Evolutionary conservation across 1,284 basidiomycete species (phyloP).

Genomic region (Phellopilus nigrolimitatus): DNA sequence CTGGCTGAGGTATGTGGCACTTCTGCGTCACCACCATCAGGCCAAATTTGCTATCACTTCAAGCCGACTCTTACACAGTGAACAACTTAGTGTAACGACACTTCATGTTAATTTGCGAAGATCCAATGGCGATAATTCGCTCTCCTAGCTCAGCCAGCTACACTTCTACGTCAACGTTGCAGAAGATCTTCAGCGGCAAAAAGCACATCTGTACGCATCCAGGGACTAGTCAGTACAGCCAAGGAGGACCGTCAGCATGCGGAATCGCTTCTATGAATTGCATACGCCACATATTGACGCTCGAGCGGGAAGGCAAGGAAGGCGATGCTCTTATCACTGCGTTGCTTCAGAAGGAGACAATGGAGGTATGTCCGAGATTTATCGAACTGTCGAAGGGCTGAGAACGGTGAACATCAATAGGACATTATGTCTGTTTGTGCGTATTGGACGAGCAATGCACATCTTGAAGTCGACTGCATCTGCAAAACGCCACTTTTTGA

Average conservation of each 20-base stretch:
- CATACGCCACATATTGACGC: constrained; percentile 42
- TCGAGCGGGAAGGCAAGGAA: constrained; percentile 29
- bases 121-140: too few relatives aligned
- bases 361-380: constrained; percentile 34
- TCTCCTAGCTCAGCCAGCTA: background rate
- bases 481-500: constrained; percentile 31
- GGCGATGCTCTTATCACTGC: constrained; percentile 33
- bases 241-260: constrained; percentile 45
- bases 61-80: too few relatives aligned
- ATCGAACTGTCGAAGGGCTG: background rate
- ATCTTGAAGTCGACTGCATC: constrained; percentile 52
- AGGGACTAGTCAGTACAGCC: constrained; percentile 39
- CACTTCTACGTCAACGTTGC: background rate
- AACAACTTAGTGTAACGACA: too few relatives aligned
- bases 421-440: constrained; percentile 50
- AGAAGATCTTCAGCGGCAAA: background rate
- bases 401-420: constrained; percentile 29
- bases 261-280: constrained; percentile 62
- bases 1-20: too few relatives aligned
- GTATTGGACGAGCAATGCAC: constrained; percentile 45
- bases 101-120: too few relatives aligned
- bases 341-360: constrained; percentile 34
- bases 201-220: constrained; percentile 8
- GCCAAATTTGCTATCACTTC: too few relatives aligned
- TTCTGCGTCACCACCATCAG: too few relatives aligned